Conservation (phyloP, 208 protist genomes). For the Novymonas esmeraldas region DNA sequence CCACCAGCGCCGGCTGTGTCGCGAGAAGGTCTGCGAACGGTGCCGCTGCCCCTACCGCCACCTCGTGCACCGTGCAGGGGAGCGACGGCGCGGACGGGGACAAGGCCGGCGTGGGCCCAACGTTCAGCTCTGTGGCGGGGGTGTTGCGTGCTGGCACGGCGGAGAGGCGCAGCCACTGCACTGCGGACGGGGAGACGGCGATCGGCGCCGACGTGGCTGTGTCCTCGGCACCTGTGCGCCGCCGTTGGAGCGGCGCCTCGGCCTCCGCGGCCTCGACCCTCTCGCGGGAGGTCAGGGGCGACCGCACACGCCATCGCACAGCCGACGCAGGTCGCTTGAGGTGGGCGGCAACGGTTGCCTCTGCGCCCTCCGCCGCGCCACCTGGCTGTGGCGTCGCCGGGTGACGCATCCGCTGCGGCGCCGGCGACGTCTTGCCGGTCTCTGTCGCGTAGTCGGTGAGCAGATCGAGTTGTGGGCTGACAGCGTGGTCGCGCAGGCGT, state of each 20-base stretch:
- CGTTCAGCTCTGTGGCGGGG: too few species aligned
- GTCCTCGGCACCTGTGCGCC: background rate
- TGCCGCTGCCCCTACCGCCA: background rate
- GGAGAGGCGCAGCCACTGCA: constrained; percentile 7
- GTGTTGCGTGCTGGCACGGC: background rate
- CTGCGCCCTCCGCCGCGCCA: background rate
- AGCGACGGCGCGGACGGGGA: background rate
- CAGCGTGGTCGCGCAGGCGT: constrained; percentile 6
- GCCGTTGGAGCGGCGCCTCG: background rate
- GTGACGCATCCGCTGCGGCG: background rate
- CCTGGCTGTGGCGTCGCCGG: background rate
- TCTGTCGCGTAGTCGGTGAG: constrained; percentile 1
- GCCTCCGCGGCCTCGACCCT: background rate
- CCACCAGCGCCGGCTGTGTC: background rate
- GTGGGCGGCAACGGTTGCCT: background rate
- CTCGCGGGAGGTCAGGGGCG: background rate
- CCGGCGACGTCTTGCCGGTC: background rate
- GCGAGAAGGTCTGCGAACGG: background rate
- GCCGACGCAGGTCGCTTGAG: constrained; percentile 2
- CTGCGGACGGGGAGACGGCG: background rate
- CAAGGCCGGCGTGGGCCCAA: too few species aligned
- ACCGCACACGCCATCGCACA: constrained; percentile 3
- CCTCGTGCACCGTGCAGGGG: background rate
- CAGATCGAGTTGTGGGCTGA: constrained; percentile 5
- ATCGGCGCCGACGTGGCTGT: background rate